Evolutionary conservation across 768 basidiomycete genomes (phyloP), one percentile per base, ranked within the genome.

Genomic region (Xerocomellus chrysenteron): DNA sequence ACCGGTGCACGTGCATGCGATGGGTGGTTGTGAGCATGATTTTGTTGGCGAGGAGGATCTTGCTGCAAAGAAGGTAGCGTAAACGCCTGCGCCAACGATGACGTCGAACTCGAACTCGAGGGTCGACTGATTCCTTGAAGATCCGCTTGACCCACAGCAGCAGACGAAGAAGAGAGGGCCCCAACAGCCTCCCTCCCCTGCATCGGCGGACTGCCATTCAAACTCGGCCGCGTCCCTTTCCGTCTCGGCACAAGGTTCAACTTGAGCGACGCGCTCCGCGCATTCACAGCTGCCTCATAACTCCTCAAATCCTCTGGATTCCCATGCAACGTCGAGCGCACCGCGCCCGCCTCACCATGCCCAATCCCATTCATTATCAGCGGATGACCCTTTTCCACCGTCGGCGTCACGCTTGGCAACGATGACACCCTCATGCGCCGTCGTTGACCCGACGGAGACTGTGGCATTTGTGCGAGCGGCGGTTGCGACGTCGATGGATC

Each of bases 211-310:
- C 68, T 68, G 17, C 54, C 45, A 35, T 59, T 47, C 46, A 55
- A 32, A 51, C 57, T 57, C 10, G 53, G 63, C 36, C 55, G 66
- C 50, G 58, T 67, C 56, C 65, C 68, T 60, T 57, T 70, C 62
- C 70, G 70, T 69, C 66, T 76, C 46, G 82, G 79, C 13, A 78
- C 76, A 28, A 88, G 70, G 60, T 80, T 86, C 40, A 90, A 68
- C 55, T 75, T 80, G 54, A 81, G 78, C 1, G 85, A 81, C 21
- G 87, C 77, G 65, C 80, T 85, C 50, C 87, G 76, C 33, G 89
- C 88, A 51, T 89, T 70, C 16, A 91, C 84, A 5, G 90, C 90
- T 41, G 86, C 87, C 65, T 90, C 86, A 55, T 92, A 92, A 54
- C 82, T 81, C 56, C 80, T 75, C 58, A 92, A 60, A 62, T 91